Base-by-base conservation (phyloP, 345 rosid species). In the Passiflora organensis region DNA sequence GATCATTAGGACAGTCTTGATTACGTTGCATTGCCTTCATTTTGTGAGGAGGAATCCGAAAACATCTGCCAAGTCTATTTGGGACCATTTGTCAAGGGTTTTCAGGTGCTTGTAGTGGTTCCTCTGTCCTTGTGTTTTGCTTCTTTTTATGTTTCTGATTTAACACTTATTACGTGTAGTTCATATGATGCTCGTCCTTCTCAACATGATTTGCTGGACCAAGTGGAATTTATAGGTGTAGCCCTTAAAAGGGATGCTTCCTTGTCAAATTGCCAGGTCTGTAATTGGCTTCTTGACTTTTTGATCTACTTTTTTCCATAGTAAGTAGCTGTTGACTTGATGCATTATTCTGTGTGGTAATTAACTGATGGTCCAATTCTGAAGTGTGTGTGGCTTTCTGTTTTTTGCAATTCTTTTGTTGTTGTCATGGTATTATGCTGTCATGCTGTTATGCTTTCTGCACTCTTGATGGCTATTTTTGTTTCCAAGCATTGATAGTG, bases 141-240 rank as follows among this genome's bases (percentile, higher is more conserved):
- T 36, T 45, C 47, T 43, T 20, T 32, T 51, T 53, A 25, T 24
- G 32, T 47, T 43, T 20, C 15, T n/a, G 16, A 20, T 18, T 43
- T 61, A 48, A 54, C 34, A 37, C 22, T 43, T 32, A 6, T 46
- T 24, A 0, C 41, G 44, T 84, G 64, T 63, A 93, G 99, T 62
- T 72, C 60, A 12, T 75, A 65, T 69, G 99, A 82, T 15, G 76
- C 66, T 49, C 73, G 73, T 72, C 96, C 95, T 38, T 81, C 89
- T 2, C 84, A 74, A 55, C 77, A 88, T 62, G 96, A 93, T 75
- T 76, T 93, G 79, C 79, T 79, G 49, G 83, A 86, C 51, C 86
- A 89, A 71, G 53, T 72, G 59, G 71, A 47, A 41, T 69, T 86
- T 67, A 74, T 91, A 38, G 38, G 56, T 42, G 94, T 85, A 68